Conservation (phyloP, 1,284 basidiomycete species). For the Leccinum pachyderme region DNA sequence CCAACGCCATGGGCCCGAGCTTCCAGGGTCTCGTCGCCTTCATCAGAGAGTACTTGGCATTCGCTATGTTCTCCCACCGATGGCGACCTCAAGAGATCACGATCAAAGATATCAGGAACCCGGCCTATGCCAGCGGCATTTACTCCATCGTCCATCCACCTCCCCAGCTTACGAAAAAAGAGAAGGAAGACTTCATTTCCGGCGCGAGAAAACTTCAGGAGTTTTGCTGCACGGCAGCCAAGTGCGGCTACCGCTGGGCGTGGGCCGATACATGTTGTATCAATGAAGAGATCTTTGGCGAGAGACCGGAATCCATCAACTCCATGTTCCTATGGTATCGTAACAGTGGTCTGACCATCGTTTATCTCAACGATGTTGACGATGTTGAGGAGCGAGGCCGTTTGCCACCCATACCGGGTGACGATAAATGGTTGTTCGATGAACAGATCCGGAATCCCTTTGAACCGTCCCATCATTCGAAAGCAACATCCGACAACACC, state of each 20-base stretch:
- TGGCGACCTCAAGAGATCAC: conserved; percentile 19
- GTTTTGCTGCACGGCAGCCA: conserved; percentile 20
- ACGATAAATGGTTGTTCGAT: conserved; percentile 20
- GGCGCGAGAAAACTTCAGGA: conserved; percentile 23
- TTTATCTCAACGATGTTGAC: conserved; percentile 26
- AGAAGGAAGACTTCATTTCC: neutral
- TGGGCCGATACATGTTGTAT: conserved; percentile 30
- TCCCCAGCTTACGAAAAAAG: neutral
- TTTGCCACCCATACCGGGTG: neutral
- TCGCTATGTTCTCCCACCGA: conserved; percentile 25
- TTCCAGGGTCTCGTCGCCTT: conserved; percentile 13
- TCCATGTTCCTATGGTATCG: conserved; percentile 28
- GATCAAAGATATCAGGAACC: conserved; percentile 13
- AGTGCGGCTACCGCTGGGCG: conserved; percentile 25
- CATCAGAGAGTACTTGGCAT: conserved; percentile 20
- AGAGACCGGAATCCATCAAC: conserved; percentile 24
- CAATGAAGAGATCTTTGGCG: conserved; percentile 15
- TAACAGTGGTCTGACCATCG: conserved; percentile 21
- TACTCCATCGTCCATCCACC: conserved; percentile 11
- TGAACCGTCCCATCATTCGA: neutral
- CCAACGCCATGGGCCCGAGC: neutral
- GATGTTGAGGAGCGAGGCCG: conserved; percentile 13
- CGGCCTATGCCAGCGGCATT: conserved; percentile 6
- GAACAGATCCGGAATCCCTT: conserved; percentile 18
- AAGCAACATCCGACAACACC: conserved; percentile 1